Evolutionary conservation across 1,139 yeast species (phyloP).

Genomic region (Scheffersomyces insectosa): DNA sequence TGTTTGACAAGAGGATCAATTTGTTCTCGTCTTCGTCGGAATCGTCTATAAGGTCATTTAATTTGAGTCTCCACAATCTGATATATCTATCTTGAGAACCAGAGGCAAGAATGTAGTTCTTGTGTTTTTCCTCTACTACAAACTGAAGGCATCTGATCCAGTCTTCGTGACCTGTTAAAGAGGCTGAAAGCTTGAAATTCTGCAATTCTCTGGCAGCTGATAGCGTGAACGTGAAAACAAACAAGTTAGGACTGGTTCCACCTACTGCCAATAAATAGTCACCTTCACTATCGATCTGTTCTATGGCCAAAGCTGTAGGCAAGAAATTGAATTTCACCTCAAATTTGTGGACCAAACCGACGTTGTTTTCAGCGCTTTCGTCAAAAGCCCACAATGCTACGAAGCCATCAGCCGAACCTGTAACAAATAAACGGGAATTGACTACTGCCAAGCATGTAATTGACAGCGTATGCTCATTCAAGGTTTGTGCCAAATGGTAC

Average conservation of each 20-base stretch:
- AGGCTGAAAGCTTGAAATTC: conserved; percentile 44
- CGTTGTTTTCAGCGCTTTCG: conserved; percentile 13
- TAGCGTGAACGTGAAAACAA: conserved; percentile 48
- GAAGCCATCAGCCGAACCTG: conserved; percentile 70
- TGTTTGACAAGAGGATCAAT: conserved; percentile 59
- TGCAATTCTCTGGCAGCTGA: conserved; percentile 9
- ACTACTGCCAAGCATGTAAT: conserved; percentile 49
- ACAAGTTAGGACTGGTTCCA: conserved; percentile 68
- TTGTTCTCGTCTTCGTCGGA: conserved; percentile 57
- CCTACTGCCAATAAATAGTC: conserved; percentile 71
- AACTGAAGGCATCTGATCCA: conserved; percentile 81
- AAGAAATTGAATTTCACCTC: conserved; percentile 52
- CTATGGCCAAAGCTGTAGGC: conserved; percentile 64
- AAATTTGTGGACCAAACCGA: conserved; percentile 33
- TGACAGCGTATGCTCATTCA: conserved; percentile 46
- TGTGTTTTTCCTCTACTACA: conserved; percentile 48
- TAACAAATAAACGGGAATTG: conserved; percentile 40
- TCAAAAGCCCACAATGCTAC: conserved; percentile 51
- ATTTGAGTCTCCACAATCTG: conserved; percentile 74
- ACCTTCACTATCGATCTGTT: conserved; percentile 34
- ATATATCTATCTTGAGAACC: conserved; percentile 92
- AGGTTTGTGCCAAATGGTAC: conserved; percentile 31
- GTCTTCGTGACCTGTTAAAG: conserved; percentile 85
- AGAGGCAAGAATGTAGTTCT: conserved; percentile 66
- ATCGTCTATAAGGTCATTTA: conserved; percentile 58